These are phyloP conservation scores for Straminergon stramineum DNA, from an alignment of 225 moss, liverwort and hornwort species.

Conservation along the genomic window DNA sequence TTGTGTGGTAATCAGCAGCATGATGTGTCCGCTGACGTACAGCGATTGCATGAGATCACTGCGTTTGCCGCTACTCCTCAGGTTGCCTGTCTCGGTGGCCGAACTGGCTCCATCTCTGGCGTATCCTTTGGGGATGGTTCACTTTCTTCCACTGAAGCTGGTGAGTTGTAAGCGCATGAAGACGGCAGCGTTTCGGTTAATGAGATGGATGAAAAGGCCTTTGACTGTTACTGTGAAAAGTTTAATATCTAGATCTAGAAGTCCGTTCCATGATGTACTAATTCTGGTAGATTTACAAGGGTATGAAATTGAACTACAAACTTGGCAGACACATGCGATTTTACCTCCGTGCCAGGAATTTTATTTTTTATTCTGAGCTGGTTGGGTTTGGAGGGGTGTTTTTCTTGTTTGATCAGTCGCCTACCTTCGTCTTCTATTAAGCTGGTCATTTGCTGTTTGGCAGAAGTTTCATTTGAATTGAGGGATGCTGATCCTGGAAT, in stretches of 20 bases:
- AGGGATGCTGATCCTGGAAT: slow-evolving; percentile 75
- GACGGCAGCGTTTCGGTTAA: neutral
- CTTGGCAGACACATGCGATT: neutral
- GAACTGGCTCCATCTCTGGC: slow-evolving; percentile 37
- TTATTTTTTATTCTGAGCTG: neutral
- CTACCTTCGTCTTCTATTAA: neutral
- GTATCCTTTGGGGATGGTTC: slow-evolving; percentile 30
- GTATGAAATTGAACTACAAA: neutral
- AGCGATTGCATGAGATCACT: slow-evolving; percentile 35
- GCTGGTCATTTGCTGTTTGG: neutral
- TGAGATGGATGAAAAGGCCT: neutral
- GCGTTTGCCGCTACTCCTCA: slow-evolving; percentile 42
- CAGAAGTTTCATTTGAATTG: slow-evolving; percentile 64
- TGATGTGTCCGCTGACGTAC: slow-evolving; percentile 34
- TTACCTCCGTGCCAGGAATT: neutral
- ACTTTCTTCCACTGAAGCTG: slow-evolving; percentile 27
- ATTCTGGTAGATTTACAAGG: neutral
- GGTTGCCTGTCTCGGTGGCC: slow-evolving; percentile 43
- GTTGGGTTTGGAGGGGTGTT: neutral
- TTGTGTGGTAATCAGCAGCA: slow-evolving; percentile 49
- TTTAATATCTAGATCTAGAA: neutral
- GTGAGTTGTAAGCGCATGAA: slow-evolving; percentile 10
- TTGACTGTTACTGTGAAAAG: neutral
- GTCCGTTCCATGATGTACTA: neutral
- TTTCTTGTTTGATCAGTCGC: neutral